These are phyloP conservation scores for Lentinus polychrous DNA, from an alignment of 1,284 basidiomycete species.

Conservation along the genomic window DNA sequence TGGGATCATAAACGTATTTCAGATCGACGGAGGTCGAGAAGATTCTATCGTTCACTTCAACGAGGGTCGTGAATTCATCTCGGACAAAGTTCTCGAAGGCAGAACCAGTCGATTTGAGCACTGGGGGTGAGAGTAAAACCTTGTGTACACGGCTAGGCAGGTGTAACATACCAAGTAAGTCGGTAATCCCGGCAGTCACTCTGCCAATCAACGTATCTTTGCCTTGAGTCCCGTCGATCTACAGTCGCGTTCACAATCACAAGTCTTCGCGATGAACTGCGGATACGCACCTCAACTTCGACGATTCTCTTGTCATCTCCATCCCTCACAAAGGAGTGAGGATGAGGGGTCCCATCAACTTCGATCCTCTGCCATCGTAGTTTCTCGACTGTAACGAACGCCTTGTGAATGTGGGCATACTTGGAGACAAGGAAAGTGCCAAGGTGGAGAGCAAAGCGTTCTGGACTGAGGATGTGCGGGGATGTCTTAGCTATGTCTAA, in stretches of 20 bases:
- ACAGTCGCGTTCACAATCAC: conserved; percentile 1
- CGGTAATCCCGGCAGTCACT: conserved; percentile 66
- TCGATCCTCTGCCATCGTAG: conserved; percentile 83
- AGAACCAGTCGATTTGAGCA: conserved; percentile 87
- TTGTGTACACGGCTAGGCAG: not conserved
- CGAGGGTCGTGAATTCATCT: conserved; percentile 87
- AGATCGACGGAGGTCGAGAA: conserved; percentile 82
- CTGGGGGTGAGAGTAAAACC: conserved; percentile 31
- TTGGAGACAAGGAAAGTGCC: conserved; percentile 80
- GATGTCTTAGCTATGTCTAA: conserved; percentile 83
- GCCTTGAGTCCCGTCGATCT: conserved; percentile 58
- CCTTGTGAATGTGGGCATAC: conserved; percentile 76
- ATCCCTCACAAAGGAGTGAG: conserved; percentile 82
- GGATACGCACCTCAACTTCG: conserved; percentile 47
- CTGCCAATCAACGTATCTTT: conserved; percentile 53
- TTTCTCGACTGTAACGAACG: conserved; percentile 72
- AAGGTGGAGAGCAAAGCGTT: conserved; percentile 84
- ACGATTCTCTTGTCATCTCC: conserved; percentile 84
- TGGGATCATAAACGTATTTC: conserved; percentile 53
- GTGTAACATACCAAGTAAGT: conserved; percentile 60
- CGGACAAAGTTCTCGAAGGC: conserved; percentile 79
- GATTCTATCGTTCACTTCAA: conserved; percentile 78
- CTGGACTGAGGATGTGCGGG: conserved; percentile 76
- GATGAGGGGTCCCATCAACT: conserved; percentile 46
- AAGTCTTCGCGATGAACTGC: not conserved